Base-by-base conservation (phyloP, 345 rosid genomes). In the Acer negundo region DNA sequence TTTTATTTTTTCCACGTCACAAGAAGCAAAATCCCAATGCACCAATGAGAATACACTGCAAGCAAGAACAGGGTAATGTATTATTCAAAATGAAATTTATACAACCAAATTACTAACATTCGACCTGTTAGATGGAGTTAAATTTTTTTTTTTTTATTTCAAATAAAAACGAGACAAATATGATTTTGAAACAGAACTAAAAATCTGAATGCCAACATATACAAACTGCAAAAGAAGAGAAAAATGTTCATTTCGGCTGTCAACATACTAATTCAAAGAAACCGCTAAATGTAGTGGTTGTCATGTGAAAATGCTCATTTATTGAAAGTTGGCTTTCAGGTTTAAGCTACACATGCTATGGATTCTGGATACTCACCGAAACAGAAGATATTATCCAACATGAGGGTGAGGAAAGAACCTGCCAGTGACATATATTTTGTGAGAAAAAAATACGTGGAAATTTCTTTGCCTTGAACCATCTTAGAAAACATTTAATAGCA, bases 351-450 rank as follows among this genome's bases (percentile, higher is more conserved):
- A 19, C 20, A 56, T 66, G 55, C 15, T 20, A 10, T 64, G 73
- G 24, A 62, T 73, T 20, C 8, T 64, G 73, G 24, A 62, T 73
- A 53, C 47, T 53, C 35, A 15, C 16, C 17, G 74, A 53, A 53
- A 70, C n/a, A 67, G 19, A 40, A 10, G 31, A 76, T 42, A 16
- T 53, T 53, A 75, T 58, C 97, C 99, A 40, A 90, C 96, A 75
- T 92, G 90, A 58, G 98, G 98, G 77, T 92, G 90, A 58, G 97
- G 98, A 77, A 92, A 81, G 84, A 92, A 93, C 78, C 97, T 94
- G 80, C 80, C 72, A 15, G 80, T 17, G 44, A 63, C 17, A 77
- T 15, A 77, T 49, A 53, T 53, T 15, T 53, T 15, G n/a, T 53
- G 58, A 53, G 16, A 7, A 16, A 47, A 47, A 69, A 15, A 53